Evolutionary conservation across 1,139 yeast species (phyloP), one percentile per base, ranked within the genome.

Genomic region (Kodamaea derodonti): DNA sequence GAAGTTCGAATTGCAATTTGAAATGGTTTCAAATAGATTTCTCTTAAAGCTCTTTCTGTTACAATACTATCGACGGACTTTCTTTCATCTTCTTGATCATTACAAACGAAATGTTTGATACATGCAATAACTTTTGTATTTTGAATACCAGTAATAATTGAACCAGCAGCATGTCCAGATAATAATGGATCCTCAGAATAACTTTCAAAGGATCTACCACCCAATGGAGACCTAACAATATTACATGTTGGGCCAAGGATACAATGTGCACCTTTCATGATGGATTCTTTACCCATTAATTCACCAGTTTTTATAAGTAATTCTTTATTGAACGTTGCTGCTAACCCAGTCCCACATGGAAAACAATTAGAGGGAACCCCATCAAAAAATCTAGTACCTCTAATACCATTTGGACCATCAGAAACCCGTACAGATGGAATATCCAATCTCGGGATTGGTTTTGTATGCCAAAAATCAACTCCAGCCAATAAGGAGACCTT

Each of bases 181-280:
- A 78, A 58, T 24, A 67, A 61, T 4, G 84, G 84, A 49, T 79
- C 84, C 55, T 78, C 84, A 18, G 78, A 62, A 54, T 73, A 79
- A 25, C 78, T 69, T 54, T 79, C 85, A 48, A 78, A 79, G 1
- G 77, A 75, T 39, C 84, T 59, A n/a, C 84, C 84, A 16, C 83
- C 84, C 24, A 75, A 55, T 5, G 84, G 84, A 22, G 73, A 68
- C 42, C 84, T 63, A 34, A 72, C 80, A 47, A 72, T 73, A 51
- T 75, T 75, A 37, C 70, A 62, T 10, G 80, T 75, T 12, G 80
- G 80, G 4, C 79, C 80, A 38, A 75, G 59, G 27, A 75, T 66
- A 31, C 66, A 66, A 54, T 73, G 71, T 32, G 67, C 64, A 49
- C 70, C 69, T 42, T 75, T 75, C 40, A 62, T 64, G 39, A 57